Evolutionary conservation across 225 moss, liverwort and hornwort species (phyloP).

Genomic region (Straminergon stramineum): DNA sequence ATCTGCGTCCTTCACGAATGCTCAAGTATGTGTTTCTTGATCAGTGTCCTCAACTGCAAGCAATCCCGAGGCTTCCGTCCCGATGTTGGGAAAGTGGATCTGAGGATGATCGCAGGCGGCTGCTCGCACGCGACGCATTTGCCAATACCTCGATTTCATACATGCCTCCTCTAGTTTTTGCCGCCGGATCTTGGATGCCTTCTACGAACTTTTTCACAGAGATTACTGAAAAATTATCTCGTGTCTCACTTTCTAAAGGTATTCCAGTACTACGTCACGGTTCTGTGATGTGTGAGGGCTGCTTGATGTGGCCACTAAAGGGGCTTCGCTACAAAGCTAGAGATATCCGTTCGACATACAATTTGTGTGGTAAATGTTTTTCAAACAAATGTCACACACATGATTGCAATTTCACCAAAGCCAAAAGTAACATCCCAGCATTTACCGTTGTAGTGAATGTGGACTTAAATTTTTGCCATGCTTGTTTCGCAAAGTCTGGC

Average conservation of each 20-base stretch:
- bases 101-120: background rate
- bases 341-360: background rate
- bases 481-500: background rate
- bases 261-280: background rate
- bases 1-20: background rate
- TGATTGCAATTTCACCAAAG: background rate
- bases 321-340: background rate
- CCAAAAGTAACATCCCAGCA: background rate
- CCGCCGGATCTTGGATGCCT: background rate
- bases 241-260: background rate
- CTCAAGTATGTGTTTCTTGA: background rate
- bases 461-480: background rate
- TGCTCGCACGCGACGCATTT: background rate
- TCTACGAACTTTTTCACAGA: background rate
- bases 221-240: background rate
- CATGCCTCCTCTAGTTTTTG: background rate
- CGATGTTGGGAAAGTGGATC: background rate
- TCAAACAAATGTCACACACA: background rate
- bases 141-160: background rate
- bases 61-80: background rate
- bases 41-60: background rate
- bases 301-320: background rate
- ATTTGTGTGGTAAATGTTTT: background rate
- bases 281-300: background rate
- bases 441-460: rapidly evolving